Evolutionary conservation across 768 basidiomycete genomes (phyloP), one percentile per base, ranked within the genome.

Genomic region (Tricholoma saponaceum): DNA sequence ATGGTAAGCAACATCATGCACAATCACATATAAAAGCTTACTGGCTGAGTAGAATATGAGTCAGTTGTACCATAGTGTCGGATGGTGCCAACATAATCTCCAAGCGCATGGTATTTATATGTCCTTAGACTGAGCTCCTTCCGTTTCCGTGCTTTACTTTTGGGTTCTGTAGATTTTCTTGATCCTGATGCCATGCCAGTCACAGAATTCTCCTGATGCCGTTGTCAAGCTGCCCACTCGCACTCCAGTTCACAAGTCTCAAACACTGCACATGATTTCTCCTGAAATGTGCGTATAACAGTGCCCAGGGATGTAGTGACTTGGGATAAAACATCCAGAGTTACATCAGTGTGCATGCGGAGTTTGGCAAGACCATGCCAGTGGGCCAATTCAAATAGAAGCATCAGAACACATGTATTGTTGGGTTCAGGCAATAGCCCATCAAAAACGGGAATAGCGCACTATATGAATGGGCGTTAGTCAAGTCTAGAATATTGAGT

Each of bases 301-400:
- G 37, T 26, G 0, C 73, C 66, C 2, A 74, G 63, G 0, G 16
- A 25, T 6, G 12, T 53, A 4, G 71, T 72, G 1, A 43, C 46
- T 0, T 14, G 8, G 5, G 64, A 59, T 0, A 74, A 59, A 22
- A 61, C 20, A 0, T 54, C 30, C 12, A 57, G 23, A 30, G 56
- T 57, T 2, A 25, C 5, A 13, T 57, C 25, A 14, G 4, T 52
- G 51, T 57, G 51, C 25, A 57, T 18, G 8, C 51, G 25, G 20
- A 57, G 51, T 22, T 57, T 57, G n/a, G n/a, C n/a, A n/a, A n/a
- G n/a, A n/a, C n/a, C n/a, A n/a, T n/a, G n/a, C n/a, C n/a, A n/a
- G n/a, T 64, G 56, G 0, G 61, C 66, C 1, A 67, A 47, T 3
- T 47, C 37, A 51, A 66, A 75, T 1, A 74, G 59, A 0, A 74